phyloP scores from a whole-genome alignment of 2,329 filamentous ascomycete genomes.

The Epichloe sp. region DNA sequence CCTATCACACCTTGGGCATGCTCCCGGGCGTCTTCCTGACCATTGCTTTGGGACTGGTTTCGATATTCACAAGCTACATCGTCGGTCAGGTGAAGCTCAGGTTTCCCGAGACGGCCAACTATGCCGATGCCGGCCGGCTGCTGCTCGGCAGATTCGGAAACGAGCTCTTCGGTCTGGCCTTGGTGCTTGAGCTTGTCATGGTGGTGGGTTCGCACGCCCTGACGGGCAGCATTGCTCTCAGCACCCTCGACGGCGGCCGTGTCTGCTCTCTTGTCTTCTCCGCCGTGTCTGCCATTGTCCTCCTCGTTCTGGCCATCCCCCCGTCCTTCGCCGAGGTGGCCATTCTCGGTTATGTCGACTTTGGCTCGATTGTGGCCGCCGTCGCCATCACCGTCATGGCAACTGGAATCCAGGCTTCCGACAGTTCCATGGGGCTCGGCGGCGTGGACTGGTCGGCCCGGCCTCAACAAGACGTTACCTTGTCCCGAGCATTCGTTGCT shows the following conservation, averaged over 20 bases:
- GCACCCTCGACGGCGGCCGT: slow-evolving; percentile 45
- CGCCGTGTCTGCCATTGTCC: slow-evolving; percentile 31
- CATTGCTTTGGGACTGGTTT: slow-evolving; percentile 27
- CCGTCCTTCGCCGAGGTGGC: slow-evolving; percentile 37
- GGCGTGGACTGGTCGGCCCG: slow-evolving; percentile 29
- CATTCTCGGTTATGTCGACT: slow-evolving; percentile 39
- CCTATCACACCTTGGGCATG: slow-evolving; percentile 43
- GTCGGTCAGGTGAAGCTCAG: slow-evolving; percentile 35
- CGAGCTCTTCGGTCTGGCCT: slow-evolving; percentile 46
- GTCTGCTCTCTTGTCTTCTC: slow-evolving; percentile 32
- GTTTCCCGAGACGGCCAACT: slow-evolving; percentile 44
- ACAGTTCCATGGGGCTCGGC: slow-evolving; percentile 15
- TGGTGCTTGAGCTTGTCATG: slow-evolving; percentile 55
- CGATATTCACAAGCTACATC: slow-evolving; percentile 34
- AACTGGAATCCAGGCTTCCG: slow-evolving; percentile 35
- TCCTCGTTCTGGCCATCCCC: slow-evolving; percentile 32
- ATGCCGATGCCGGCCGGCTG: slow-evolving; percentile 53
- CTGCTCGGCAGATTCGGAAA: slow-evolving; percentile 47
- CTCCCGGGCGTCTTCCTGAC: slow-evolving; percentile 28
- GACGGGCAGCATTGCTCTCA: slow-evolving; percentile 53
- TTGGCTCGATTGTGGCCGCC: slow-evolving; percentile 48
- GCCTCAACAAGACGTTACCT: slow-evolving; percentile 29
- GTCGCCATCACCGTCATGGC: slow-evolving; percentile 55
- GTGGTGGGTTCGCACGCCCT: slow-evolving; percentile 53
- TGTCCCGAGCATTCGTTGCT: slow-evolving; percentile 44